Evolutionary conservation across 441 rosid genomes (phyloP), one percentile per base, ranked within the genome.

Genomic region (Gossypium armourianum): DNA sequence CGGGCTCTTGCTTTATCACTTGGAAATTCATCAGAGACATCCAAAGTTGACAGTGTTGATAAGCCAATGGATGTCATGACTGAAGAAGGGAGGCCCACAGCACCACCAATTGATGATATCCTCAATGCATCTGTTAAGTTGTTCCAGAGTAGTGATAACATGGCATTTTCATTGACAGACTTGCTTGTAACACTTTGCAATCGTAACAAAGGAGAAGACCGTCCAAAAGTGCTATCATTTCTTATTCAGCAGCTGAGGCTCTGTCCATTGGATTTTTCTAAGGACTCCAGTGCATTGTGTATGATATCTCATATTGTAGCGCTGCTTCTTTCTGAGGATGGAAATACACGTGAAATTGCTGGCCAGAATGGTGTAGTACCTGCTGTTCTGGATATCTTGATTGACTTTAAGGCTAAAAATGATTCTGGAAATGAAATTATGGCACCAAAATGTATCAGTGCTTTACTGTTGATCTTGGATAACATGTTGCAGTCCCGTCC

Each of bases 1-100:
- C 92, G 86, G 54, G 99, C 99, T 52, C 93, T 95, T 80, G 98
- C 99, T 62, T 76, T 95, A 17, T 95, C 98, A 66, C 88, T 95
- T 49, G 99, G 99, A 65, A 95, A 69, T 78, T 87, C 99, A 45
- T 89, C 98, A 19, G 98, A 95, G 68, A 79, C 90, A 55, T 79
- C 92, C 63, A 94, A 92, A 86, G 75, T 56, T 79, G 97, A 91
- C 53, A 86, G 78, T 76, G 72, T 74, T 70, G 97, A 91, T 75
- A 91, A 90, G 85, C 69, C 88, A 15, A 73, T 76, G 64, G 97
- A 88, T 84, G 84, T 72, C 74, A 75, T 72, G 62, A 73, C 78
- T 57, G 89, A 87, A 79, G 97, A 85, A 78, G 78, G 74, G 53
- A 77, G 28, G 72, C 81, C 85, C 32, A 70, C 77, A 80, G 86